These are phyloP conservation scores for Raffaelea ambrosiae DNA, from an alignment of 2,329 filamentous ascomycete genomes.

Conservation along the genomic window DNA sequence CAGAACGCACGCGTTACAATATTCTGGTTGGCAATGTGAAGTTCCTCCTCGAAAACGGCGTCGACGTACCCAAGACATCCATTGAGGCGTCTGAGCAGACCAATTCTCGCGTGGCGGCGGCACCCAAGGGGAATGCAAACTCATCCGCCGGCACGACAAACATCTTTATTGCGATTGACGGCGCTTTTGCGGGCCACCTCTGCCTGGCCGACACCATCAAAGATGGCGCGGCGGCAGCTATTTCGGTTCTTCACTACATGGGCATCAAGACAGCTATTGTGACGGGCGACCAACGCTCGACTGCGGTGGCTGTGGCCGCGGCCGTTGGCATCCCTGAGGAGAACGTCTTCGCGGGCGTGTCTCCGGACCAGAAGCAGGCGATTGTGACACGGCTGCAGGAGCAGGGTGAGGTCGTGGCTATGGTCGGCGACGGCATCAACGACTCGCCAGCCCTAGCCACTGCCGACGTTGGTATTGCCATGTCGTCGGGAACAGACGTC, in stretches of 20 bases:
- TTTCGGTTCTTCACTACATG: constrained; percentile 76
- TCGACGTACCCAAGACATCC: constrained; percentile 56
- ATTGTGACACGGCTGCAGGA: constrained; percentile 73
- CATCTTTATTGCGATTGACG: constrained; percentile 85
- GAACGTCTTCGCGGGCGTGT: constrained; percentile 78
- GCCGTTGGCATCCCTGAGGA: constrained; percentile 70
- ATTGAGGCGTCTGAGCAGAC: constrained; percentile 54
- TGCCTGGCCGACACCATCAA: constrained; percentile 89
- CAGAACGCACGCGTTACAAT: constrained; percentile 62
- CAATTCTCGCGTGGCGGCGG: constrained; percentile 32
- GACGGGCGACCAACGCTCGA: constrained; percentile 81
- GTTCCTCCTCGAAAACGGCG: constrained; percentile 63
- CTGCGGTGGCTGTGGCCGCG: constrained; percentile 74
- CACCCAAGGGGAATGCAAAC: constrained; percentile 13
- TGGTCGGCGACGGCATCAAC: constrained; percentile 98
- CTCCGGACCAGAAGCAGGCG: constrained; percentile 81
- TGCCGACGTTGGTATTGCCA: constrained; percentile 86
- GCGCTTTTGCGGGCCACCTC: constrained; percentile 70
- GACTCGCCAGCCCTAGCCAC: constrained; percentile 88
- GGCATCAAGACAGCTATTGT: constrained; percentile 84
- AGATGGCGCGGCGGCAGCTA: constrained; percentile 69
- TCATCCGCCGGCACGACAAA: constrained; percentile 65
- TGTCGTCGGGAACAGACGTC: constrained; percentile 88
- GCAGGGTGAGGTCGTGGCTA: constrained; percentile 71
- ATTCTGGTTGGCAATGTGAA: constrained; percentile 77